Conservation (phyloP, 2,329 filamentous ascomycete genomes). For the Aspergillus pseudotamarii region DNA sequence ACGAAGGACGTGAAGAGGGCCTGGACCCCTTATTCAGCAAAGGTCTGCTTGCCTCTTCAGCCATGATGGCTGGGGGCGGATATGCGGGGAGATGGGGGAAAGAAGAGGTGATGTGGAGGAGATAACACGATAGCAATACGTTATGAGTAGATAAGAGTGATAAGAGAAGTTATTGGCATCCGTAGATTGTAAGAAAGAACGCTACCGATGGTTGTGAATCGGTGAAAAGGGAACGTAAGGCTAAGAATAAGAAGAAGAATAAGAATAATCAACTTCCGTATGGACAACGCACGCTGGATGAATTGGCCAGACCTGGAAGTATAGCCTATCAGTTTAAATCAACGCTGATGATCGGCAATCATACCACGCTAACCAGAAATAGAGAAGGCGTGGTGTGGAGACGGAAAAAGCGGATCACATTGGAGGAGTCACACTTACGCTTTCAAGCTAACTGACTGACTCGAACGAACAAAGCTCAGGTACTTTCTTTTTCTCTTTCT, state of each 20-base stretch:
- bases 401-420: constrained; percentile 1
- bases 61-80: constrained; percentile 29
- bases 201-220: not conserved
- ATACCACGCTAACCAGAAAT: not conserved
- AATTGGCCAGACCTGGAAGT: constrained; percentile 1
- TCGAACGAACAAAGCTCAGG: not conserved
- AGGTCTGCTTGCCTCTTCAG: constrained; percentile 36
- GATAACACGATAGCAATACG: constrained; percentile 3
- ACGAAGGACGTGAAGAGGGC: constrained; percentile 24
- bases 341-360: constrained; percentile 1
- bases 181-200: not conserved
- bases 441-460: not conserved
- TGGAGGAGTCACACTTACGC: constrained; percentile 1
- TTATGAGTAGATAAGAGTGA: not conserved
- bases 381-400: constrained; percentile 9
- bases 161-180: not conserved
- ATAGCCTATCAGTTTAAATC: constrained; percentile 1
- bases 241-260: not conserved
- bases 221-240: not conserved
- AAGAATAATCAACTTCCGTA: not conserved
- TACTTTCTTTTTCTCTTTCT: not conserved
- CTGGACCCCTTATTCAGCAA: constrained; percentile 30
- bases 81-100: constrained; percentile 13
- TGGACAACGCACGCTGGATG: not conserved
- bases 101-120: constrained; percentile 8